Conservation (phyloP, 129 eudicot species). For the Flaveria sonorensis region DNA sequence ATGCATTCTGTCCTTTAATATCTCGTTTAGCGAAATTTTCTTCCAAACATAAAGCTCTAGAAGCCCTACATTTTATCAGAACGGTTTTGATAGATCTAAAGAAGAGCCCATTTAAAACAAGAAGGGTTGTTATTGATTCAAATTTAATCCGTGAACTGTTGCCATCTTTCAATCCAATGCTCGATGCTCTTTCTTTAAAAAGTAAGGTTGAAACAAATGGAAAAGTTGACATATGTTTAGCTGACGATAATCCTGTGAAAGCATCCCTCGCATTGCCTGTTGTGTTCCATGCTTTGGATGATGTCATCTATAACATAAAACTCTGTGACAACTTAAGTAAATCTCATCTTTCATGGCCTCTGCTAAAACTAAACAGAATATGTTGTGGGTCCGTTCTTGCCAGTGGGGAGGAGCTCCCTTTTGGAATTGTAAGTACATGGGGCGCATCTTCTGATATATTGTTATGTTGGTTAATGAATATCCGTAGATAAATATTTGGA, state of each 20-base stretch:
- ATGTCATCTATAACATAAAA: slow-evolving; percentile 55
- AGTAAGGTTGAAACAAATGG: slow-evolving; percentile 48
- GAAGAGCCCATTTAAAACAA: slow-evolving; percentile 63
- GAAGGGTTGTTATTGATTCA: slow-evolving; percentile 55
- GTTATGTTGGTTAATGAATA: slow-evolving; percentile 4
- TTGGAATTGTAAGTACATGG: slow-evolving; percentile 78
- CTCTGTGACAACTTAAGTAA: slow-evolving; percentile 34
- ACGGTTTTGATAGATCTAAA: slow-evolving; percentile 58
- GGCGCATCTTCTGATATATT: not conserved
- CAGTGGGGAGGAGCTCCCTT: slow-evolving; percentile 97
- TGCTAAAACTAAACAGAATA: slow-evolving; percentile 81
- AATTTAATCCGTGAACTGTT: slow-evolving; percentile 39
- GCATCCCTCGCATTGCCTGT: slow-evolving; percentile 88
- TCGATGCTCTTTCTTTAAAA: slow-evolving; percentile 75
- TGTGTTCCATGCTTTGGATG: slow-evolving; percentile 83
- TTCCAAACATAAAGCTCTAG: slow-evolving; percentile 53
- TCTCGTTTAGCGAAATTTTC: slow-evolving; percentile 48
- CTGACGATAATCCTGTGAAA: slow-evolving; percentile 64
- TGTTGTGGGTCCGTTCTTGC: slow-evolving; percentile 88
- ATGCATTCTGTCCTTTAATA: slow-evolving; percentile 62
- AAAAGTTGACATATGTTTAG: slow-evolving; percentile 55
- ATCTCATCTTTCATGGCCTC: slow-evolving; percentile 74
- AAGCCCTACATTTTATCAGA: slow-evolving; percentile 50
- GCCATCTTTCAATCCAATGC: slow-evolving; percentile 53
- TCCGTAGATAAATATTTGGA: slow-evolving; percentile 9